Evolutionary conservation across 1,284 basidiomycete species (phyloP), one percentile per base, ranked within the genome.

Genomic region (Rhodotorula mucilaginosa): DNA sequence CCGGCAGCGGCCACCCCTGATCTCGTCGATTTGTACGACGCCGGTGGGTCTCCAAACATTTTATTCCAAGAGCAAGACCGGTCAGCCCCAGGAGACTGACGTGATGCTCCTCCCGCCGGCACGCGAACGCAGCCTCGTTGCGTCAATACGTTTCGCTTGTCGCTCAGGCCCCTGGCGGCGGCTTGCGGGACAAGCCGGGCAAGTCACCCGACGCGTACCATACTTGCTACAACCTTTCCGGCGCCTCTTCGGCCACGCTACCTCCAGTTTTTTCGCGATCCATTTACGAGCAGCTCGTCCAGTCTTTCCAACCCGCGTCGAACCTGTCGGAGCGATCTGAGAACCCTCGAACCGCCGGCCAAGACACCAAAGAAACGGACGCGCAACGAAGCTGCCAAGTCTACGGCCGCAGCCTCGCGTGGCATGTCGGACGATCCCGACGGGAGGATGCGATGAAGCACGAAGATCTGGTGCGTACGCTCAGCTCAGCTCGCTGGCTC

Each of bases 131-230:
- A 80, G 83, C 85, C 39, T 92, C 92, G 0, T 81, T 98, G 31
- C 93, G 98, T 79, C 88, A 92, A 78, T 99, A 93, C 79, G 86
- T 97, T 61, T 84, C 97, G 4, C 87, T 88, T 68, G 92, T 91
- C 10, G 93, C 90, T 0, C 97, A 99, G 79, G 87, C 89, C 72
- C 87, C 89, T 0, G 84, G 87, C 0, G 95, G 94, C 19, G 96
- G 96, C 15, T 82, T 99, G 65, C 85, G 93, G 18, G 96, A 99
- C 80, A 99, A 99, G 80, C 97, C 96, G 16, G 91, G 91, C 59
- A 97, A 97, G 89, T 91, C 80, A 34, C 83, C 93, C 21, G 94
- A 97, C 80, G 85, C 90, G 48, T 97, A 97, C 80, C 95, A 97
- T 78, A 96, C 94, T 0, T 83, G 92, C 60, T 97, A 95, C 81